Evolutionary conservation across 257 asterid genomes (phyloP), one percentile per base, ranked within the genome.

Genomic region (Leonotis leonurus): DNA sequence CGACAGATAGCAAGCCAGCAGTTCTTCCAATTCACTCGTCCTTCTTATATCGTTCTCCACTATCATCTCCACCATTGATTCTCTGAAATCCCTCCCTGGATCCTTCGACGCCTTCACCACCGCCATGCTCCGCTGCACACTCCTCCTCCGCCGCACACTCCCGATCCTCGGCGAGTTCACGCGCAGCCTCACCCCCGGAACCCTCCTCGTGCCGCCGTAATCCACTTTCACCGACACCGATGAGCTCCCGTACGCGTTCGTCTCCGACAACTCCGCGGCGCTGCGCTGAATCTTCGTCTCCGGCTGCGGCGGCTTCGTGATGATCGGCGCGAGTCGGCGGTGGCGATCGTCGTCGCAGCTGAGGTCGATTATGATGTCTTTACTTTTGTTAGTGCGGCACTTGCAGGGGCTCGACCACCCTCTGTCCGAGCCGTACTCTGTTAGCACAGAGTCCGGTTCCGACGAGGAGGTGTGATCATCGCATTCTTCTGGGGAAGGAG

Each of bases 41-140:
- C 65, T 75, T 22, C 54, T 66, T 35, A 85, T 76, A 44, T 82
- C 68, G 64, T 85, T 82, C 80, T 85, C 87, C 11, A 78, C 53
- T 0, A 85, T 85, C 94, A 85, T 85, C 81, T 85, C 90, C 84
- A 85, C 75, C 94, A 85, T 85, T 1, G 94, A 85, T 7, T 85
- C 84, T 66, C 59, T 78, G 77, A 85, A 85, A 13, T 85, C 94
- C 40, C 78, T 65, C 37, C 68, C 37, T 0, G 94, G 94, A 69
- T 85, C 82, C 67, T 51, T 67, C 2, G 90, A 82, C 14, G 85
- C 67, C 64, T 80, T 85, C 80, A 85, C 80, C 46, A 85, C 85
- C 54, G 87, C 94, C 0, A 80, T 65, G 20, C 87, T 78, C 35
- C 80, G 84, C 10, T 81, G 60, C 20, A 84, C 45, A 49, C 80